Percentiles rank a stretch among this genome's conserved stretches.
These are phyloP conservation scores for Jaltomata sinuosa DNA, from an alignment of 257 asterid species.

Conservation along the genomic window DNA sequence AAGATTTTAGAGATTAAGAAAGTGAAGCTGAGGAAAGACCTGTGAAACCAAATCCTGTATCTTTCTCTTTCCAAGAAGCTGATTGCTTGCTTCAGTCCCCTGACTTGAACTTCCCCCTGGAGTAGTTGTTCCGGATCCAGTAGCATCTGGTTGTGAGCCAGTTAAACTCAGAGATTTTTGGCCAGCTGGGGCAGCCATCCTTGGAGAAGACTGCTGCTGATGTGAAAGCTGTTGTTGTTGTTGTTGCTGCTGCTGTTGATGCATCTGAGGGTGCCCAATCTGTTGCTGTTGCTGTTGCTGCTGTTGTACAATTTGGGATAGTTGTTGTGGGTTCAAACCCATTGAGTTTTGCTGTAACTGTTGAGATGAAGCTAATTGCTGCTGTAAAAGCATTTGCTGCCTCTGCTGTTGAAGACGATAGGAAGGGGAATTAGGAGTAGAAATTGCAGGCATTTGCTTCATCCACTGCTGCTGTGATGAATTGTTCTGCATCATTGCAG, in stretches of 20 bases:
- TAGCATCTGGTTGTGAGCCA: constrained; percentile 89
- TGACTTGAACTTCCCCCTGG: constrained; percentile 96
- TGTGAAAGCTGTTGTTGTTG: constrained; percentile 25
- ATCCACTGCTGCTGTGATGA: constrained; percentile 79
- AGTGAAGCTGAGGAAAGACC: constrained; percentile 28
- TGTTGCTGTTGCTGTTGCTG: constrained; percentile 73
- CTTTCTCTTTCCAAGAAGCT: constrained; percentile 86
- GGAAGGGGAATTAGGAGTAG: constrained; percentile 68
- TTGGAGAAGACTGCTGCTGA: constrained; percentile 64
- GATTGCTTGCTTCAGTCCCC: constrained; percentile 86
- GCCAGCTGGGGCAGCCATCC: constrained; percentile 51
- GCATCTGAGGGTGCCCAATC: constrained; percentile 48
- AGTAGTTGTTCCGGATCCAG: constrained; percentile 81
- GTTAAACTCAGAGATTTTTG: constrained; percentile 80
- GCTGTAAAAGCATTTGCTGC: constrained; percentile 49
- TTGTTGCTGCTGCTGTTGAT: constrained; percentile 51
- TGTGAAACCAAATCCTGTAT: constrained; percentile 82
- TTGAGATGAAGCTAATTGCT: constrained; percentile 44
- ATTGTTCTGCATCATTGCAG: constrained; percentile 56
- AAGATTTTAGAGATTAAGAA: neutral
- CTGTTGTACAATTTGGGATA: constrained; percentile 74
- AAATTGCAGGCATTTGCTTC: constrained; percentile 61
- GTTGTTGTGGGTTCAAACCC: constrained; percentile 57
- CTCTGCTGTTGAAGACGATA: constrained; percentile 56
- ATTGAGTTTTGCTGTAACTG: constrained; percentile 57